Evolutionary conservation across 148 eudicot genomes (phyloP).

Genomic region (Salicornia ramosissima): DNA sequence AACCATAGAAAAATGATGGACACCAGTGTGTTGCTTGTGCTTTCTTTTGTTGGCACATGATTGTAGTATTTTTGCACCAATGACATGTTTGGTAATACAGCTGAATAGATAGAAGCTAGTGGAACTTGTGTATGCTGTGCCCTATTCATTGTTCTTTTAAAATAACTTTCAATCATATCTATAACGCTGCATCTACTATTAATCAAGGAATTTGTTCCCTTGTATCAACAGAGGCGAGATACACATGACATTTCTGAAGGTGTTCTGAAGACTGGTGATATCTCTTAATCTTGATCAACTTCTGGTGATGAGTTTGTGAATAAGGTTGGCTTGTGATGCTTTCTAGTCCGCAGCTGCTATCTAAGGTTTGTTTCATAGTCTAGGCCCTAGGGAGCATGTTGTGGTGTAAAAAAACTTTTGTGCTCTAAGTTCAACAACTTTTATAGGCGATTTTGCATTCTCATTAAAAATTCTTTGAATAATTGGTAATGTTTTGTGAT

Average conservation of each 20-base stretch:
- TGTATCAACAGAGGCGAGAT: neutral
- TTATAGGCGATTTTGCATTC: neutral
- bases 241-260: neutral
- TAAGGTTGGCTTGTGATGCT: neutral
- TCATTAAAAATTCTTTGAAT: neutral
- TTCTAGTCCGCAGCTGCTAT: too few relatives aligned
- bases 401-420: neutral
- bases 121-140: too few relatives aligned
- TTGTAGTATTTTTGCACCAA: too few relatives aligned
- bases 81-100: too few relatives aligned
- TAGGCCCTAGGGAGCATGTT: neutral
- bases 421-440: neutral
- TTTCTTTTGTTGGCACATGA: too few relatives aligned
- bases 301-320: neutral
- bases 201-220: neutral
- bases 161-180: too few relatives aligned
- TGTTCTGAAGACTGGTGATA: neutral
- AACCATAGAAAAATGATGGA: too few relatives aligned
- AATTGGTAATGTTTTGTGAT: neutral
- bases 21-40: too few relatives aligned
- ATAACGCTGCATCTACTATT: neutral
- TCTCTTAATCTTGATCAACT: neutral
- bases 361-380: neutral
- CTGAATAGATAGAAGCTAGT: too few relatives aligned
- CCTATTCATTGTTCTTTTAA: too few relatives aligned